Evolutionary conservation across 805 yeast genomes (phyloP), one percentile per base, ranked within the genome.

Genomic region (Isabelozyma gotoi): DNA sequence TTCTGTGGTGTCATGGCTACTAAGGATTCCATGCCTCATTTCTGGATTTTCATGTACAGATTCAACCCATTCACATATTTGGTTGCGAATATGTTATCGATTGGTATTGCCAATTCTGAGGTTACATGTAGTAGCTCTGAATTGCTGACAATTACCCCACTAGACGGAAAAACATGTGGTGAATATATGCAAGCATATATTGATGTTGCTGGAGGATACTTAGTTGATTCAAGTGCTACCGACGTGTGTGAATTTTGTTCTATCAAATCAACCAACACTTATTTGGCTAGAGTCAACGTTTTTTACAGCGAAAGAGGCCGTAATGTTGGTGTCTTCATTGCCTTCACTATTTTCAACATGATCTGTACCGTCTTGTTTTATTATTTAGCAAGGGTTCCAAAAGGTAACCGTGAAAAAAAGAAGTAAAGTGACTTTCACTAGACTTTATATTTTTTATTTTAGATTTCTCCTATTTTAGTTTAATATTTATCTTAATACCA

Each of bases 1-100:
- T 85, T 86, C 78, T 84, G 89, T 74, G 96, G 96, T 74, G 88
- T 84, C 36, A 68, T 87, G 67, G 80, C 78, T 12, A 68, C 78
- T 19, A 77, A 81, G 36, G 57, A 69, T 15, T 68, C 63, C 24
- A 47, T 68, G 69, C 86, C 86, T 21, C 81, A 88, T n/a, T 87
- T 87, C 73, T 83, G 71, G 71, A 56, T 62, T 34, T 66, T 66
- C 51, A 63, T 66, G 66, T 66, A 66, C 60, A 48, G 67, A 42
- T 51, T 50, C 36, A 65, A 62, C 47, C 71, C 71, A 14, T 59
- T 66, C 46, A 63, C 71, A 1, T 66, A 66, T 48, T 58, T 64
- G 58, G 50, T 63, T 35, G 59, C 60, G 40, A 59, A 55, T 33
- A 56, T 65, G 49, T 50, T 65, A 40, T 45, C 57, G 7, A 45